Base-by-base conservation (phyloP, 2,329 filamentous ascomycete genomes). In the Dothidotthia symphoricarpi region DNA sequence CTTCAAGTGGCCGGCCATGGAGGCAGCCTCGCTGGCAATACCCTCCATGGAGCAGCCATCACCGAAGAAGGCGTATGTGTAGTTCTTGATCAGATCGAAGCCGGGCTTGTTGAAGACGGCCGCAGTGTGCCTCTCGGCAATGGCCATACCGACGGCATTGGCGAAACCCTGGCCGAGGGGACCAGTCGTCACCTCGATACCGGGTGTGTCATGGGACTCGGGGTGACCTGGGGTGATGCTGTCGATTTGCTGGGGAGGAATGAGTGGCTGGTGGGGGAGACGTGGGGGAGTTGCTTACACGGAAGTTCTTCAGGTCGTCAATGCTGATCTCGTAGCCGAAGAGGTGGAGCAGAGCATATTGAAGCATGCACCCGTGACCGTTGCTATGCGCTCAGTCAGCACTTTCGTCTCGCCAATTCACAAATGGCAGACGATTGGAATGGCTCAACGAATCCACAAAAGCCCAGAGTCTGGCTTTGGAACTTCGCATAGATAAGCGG, bases 11-110 rank as follows among this genome's bases (percentile, higher is more conserved):
- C 93, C 93, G 57, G 93, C 93, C 57, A 89, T 80, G 45, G 89
- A 95, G 58, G 80, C 88, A 63, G 93, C 91, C 78, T 98, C 93
- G 66, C 82, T 81, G 55, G 93, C 88, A 75, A 98, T 80, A 79
- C 93, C 93, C 79, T 98, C 93, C 90, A 95, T 94, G 74, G 94
- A 81, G 75, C 93, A 98, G 56, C 93, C 93, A 78, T 98, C 93
- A 69, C 93, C 93, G 68, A 98, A 87, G 81, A 97, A 95, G 73
- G 72, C 75, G 76, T 90, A 98, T 68, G 93, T 98, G 81, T 96
- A 82, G 84, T 97, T 96, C 81, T 94, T 85, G 73, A 95, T 74
- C 41, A 98, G 74, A 55, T 89, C 83, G 72, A 85, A 97, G 51
- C 85, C 88, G 54, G 90, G 87, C 81, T 94, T 96, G 85, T 98